Conservation (phyloP, 129 eudicot species). For the Helianthus tuberosus region DNA sequence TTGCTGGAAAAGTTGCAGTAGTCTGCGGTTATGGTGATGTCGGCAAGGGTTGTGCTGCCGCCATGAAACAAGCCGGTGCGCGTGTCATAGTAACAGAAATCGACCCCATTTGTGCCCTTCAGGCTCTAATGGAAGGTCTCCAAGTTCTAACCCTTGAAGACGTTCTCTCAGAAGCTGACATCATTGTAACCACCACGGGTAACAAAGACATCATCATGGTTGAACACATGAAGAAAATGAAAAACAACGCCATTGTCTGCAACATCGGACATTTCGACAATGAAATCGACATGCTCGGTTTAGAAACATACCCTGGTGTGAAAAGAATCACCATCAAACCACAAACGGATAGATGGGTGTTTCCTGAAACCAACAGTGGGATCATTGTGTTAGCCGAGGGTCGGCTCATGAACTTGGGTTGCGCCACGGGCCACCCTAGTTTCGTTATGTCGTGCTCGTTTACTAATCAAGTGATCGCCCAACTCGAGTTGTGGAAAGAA, state of each 20-base stretch:
- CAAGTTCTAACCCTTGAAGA: neutral
- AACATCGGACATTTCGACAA: neutral
- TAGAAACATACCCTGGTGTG: neutral
- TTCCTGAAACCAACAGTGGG: neutral
- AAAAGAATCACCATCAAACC: neutral
- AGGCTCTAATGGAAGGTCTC: neutral
- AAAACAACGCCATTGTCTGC: neutral
- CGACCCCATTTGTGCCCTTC: conserved; percentile 1
- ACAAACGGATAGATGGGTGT: neutral
- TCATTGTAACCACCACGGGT: neutral
- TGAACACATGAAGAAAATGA: neutral
- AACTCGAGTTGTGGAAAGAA: neutral
- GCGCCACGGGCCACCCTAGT: neutral
- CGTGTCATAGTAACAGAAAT: conserved; percentile 1
- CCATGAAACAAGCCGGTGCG: neutral
- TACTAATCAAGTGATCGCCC: neutral
- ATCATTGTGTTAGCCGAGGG: neutral
- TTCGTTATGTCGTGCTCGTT: neutral
- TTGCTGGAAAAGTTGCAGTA: neutral
- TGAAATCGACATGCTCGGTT: neutral
- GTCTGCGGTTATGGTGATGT: neutral
- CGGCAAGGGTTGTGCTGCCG: neutral
- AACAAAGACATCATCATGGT: neutral
- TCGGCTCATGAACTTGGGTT: conserved; percentile 3
- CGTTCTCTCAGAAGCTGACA: neutral